Evolutionary conservation across 768 basidiomycete genomes (phyloP).

Genomic region (Cyclocybe cylindracea): DNA sequence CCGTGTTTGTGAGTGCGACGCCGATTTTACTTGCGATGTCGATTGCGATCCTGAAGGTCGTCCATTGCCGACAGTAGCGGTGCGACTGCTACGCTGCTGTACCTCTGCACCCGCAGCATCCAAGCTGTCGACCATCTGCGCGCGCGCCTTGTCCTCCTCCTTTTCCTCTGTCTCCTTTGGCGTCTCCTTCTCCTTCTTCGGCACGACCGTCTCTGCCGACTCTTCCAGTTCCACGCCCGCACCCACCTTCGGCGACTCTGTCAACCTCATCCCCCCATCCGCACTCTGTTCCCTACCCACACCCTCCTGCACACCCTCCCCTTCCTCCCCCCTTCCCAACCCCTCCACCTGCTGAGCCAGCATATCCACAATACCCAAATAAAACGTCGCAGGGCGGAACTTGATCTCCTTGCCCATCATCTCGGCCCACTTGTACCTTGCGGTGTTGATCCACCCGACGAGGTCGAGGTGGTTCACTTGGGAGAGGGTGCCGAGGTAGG

Average conservation of each 20-base stretch:
- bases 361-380: conserved; percentile 79
- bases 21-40: too few relatives aligned
- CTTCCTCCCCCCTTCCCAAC: conserved; percentile 19
- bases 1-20: too few relatives aligned
- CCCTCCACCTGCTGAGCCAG: conserved; percentile 78
- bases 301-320: too few relatives aligned
- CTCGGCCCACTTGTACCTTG: conserved; percentile 86
- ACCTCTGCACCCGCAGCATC: conserved; percentile 19
- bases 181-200: conserved; percentile 1
- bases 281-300: neutral
- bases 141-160: conserved; percentile 8
- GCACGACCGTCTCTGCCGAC: neutral
- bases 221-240: conserved; percentile 15
- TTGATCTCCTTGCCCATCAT: conserved; percentile 88
- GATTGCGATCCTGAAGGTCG: too few relatives aligned
- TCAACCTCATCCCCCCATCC: neutral
- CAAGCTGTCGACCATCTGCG: conserved; percentile 26
- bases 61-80: too few relatives aligned
- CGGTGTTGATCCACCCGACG: conserved; percentile 92
- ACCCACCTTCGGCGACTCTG: conserved; percentile 1
- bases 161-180: neutral
- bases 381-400: conserved; percentile 92
- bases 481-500: conserved; percentile 89
- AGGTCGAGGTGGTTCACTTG: conserved; percentile 92
- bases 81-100: neutral